A percentile compares a stretch with the other conserved stretches of the same genome.
These are phyloP conservation scores for Neckera pumila DNA, from an alignment of 225 moss, liverwort and hornwort species.

Conservation along the genomic window DNA sequence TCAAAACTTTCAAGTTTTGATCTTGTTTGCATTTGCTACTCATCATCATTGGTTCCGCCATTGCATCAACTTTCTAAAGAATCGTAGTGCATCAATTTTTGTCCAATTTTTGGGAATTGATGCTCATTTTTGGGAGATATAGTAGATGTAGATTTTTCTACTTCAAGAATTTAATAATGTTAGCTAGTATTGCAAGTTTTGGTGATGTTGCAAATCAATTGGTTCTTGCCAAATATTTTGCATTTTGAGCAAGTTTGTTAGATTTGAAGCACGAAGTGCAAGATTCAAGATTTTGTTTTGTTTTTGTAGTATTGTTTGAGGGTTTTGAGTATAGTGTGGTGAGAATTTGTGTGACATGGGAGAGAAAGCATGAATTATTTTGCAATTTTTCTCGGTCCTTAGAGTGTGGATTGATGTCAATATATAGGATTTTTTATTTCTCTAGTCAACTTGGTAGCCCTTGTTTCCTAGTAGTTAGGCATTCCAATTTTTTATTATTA, in stretches of 20 bases:
- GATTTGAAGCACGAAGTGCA: neutral
- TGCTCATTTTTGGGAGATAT: too few species aligned
- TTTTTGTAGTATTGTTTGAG: neutral
- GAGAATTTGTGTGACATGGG: neutral
- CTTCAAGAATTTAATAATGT: neutral
- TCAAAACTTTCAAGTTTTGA: too few species aligned
- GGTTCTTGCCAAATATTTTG: neutral
- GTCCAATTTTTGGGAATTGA: too few species aligned
- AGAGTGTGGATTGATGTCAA: neutral
- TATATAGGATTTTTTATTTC: neutral
- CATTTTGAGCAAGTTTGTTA: neutral
- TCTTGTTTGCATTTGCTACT: too few species aligned
- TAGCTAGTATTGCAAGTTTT: neutral
- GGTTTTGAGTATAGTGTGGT: neutral
- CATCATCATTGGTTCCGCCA: too few species aligned
- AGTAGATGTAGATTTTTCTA: neutral
- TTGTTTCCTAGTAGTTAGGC: neutral
- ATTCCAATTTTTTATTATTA: too few species aligned
- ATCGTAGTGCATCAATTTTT: too few species aligned
- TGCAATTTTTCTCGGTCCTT: neutral
- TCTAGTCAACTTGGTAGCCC: neutral
- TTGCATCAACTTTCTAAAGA: too few species aligned
- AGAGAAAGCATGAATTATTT: accelerated
- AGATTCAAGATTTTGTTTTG: neutral
- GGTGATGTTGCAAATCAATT: neutral